These are phyloP conservation scores for Blastobotrys capitulatus DNA, from an alignment of 1,139 yeast species.

Conservation along the genomic window DNA sequence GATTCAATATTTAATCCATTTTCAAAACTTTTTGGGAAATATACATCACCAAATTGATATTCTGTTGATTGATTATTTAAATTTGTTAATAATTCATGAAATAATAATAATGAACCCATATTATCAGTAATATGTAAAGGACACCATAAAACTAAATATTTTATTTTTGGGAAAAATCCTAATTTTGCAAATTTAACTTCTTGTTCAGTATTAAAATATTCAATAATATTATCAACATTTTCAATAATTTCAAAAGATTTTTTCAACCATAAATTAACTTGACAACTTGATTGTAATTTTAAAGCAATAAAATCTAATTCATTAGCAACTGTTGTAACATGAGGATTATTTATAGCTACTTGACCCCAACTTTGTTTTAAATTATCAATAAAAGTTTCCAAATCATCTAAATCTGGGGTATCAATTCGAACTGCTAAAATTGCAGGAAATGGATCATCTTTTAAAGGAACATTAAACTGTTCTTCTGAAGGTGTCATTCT, in stretches of 20 bases:
- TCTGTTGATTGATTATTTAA: neutral
- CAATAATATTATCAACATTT: neutral
- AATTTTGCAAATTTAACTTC: neutral
- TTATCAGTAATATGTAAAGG: neutral
- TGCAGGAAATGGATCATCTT: constrained; percentile 11
- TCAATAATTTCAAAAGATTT: neutral
- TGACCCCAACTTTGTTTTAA: neutral
- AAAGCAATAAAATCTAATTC: neutral
- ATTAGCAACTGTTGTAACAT: neutral
- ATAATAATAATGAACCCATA: neutral
- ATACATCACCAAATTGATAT: neutral
- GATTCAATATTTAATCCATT: neutral
- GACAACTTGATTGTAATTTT: neutral
- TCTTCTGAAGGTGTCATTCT: neutral
- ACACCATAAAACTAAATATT: neutral
- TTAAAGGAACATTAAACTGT: neutral
- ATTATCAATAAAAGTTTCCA: neutral
- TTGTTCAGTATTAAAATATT: neutral
- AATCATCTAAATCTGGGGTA: neutral
- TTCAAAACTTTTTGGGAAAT: neutral
- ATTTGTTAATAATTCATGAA: neutral
- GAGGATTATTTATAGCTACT: neutral
- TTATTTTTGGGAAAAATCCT: neutral
- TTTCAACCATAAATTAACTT: neutral
- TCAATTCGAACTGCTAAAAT: neutral